Base-by-base conservation (phyloP, 805 yeast genomes). In the Myxozyma neglecta region DNA sequence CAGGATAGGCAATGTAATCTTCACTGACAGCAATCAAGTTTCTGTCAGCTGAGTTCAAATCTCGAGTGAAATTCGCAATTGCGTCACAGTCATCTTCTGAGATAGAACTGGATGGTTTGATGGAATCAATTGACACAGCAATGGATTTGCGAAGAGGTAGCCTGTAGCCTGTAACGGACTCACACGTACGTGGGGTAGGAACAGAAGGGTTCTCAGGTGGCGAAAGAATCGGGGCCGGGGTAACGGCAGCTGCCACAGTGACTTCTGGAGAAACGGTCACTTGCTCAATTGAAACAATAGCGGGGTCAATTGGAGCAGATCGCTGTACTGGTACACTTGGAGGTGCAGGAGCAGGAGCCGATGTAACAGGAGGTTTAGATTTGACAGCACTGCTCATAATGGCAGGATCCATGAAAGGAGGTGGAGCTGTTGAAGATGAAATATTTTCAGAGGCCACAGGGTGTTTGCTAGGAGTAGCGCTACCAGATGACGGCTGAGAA, bases 1-100 rank as follows among this genome's bases (percentile, higher is more conserved):
- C 55, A 1, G 67, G 65, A 35, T 64, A 64, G 29, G 67, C 67
- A 37, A 64, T 64, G 32, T 49, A 60, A 47, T 60, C 62, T 7
- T 53, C 65, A 35, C 47, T 61, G 42, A 47, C 60, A 14, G 66
- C 58, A 11, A 64, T 42, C 29, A 62, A 42, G 40, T 57, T 61
- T 16, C 59, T 37, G 50, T 64, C 65, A 13, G 42, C 37, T 9
- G 50, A 20, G 29, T 51, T 56, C 3, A 14, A 5, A 29, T 60
- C 65, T 16, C 60, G 62, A 4, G 45, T 35, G 37, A 61, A 64
- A 7, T 45, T 48, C n/a, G 67, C 67, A 29, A 64, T 64, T 9
- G 57, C 51, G 37, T 55, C 57, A 32, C 66, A 63, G 6, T 56
- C 43, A 11, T 60, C 66, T n/a, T 43, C 51, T 8, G 50, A 16